A percentile compares a stretch with the other conserved stretches of the same genome.
Evolutionary conservation across 2,329 filamentous ascomycete species (phyloP).

Genomic region (Pyricularia sp.): DNA sequence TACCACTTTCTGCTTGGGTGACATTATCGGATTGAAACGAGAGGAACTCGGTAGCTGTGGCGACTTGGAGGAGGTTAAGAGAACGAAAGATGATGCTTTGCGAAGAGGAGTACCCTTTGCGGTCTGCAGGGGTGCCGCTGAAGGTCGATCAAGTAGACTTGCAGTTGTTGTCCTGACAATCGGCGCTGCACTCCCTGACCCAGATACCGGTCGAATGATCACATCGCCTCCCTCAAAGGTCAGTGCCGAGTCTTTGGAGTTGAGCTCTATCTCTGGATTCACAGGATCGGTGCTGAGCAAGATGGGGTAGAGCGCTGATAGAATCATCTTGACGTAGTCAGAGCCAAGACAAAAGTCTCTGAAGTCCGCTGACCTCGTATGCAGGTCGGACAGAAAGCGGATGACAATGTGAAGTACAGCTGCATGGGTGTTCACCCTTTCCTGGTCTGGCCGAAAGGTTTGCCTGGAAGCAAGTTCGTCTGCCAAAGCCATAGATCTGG

Average conservation of each 20-base stretch:
- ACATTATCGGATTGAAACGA: slow-evolving; percentile 53
- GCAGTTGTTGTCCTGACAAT: slow-evolving; percentile 64
- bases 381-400: slow-evolving; percentile 69
- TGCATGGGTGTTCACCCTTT: slow-evolving; percentile 46
- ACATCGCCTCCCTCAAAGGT: slow-evolving; percentile 83
- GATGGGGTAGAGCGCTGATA: slow-evolving; percentile 76
- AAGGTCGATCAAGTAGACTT: slow-evolving; percentile 30
- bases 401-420: slow-evolving; percentile 67
- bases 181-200: slow-evolving; percentile 51
- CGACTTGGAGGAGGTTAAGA: slow-evolving; percentile 64
- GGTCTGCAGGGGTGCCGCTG: slow-evolving; percentile 28
- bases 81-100: slow-evolving; percentile 82
- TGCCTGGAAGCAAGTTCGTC: slow-evolving; percentile 34
- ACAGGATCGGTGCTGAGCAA: slow-evolving; percentile 81
- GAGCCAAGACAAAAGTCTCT: slow-evolving; percentile 74
- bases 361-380: slow-evolving; percentile 67
- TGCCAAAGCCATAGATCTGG: slow-evolving; percentile 58
- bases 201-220: slow-evolving; percentile 63
- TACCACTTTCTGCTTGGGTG: slow-evolving; percentile 42
- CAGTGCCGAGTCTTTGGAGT: slow-evolving; percentile 69
- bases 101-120: slow-evolving; percentile 54
- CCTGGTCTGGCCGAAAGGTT: slow-evolving; percentile 30
- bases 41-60: slow-evolving; percentile 49
- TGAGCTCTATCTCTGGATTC: slow-evolving; percentile 76
- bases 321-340: slow-evolving; percentile 70